Conservation (phyloP, 371 early-diverging fungal species). For the Blakeslea trispora region DNA sequence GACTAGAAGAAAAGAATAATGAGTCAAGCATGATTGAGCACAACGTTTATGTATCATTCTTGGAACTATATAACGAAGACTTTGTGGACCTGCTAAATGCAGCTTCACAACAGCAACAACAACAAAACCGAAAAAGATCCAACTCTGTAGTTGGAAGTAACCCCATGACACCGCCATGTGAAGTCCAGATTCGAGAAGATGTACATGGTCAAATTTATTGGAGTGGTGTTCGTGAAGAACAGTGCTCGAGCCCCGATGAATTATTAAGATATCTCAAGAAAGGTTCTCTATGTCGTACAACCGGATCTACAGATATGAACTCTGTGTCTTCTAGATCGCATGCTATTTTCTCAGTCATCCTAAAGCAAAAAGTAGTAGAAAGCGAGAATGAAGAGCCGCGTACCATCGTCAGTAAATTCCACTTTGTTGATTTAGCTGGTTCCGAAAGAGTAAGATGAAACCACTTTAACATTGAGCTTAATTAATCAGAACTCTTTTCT, state of each 20-base stretch:
- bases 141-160: constrained; percentile 1
- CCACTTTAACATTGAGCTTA: not conserved
- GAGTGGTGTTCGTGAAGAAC: constrained; percentile 86
- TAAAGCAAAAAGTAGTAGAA: constrained; percentile 54
- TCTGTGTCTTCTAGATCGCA: constrained; percentile 94
- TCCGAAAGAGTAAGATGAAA: constrained; percentile 42
- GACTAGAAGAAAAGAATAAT: constrained; percentile 36
- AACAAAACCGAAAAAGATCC: constrained; percentile 11
- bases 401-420: constrained; percentile 76
- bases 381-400: constrained; percentile 15
- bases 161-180: constrained; percentile 12
- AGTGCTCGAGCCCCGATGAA: constrained; percentile 73
- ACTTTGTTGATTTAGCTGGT: constrained; percentile 98
- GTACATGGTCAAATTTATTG: constrained; percentile 86
- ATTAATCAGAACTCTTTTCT: constrained; percentile 2
- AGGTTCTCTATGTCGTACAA: constrained; percentile 88
- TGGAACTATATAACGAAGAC: constrained; percentile 99
- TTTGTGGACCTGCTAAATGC: constrained; percentile 80
- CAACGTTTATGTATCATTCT: constrained; percentile 72
- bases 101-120: constrained; percentile 27
- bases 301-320: constrained; percentile 98
- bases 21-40: constrained; percentile 42
- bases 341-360: constrained; percentile 93
- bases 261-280: constrained; percentile 72
- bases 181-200: constrained; percentile 86